phyloP scores from a whole-genome alignment of 768 basidiomycete species.

The Phlebiopsis gigantea region DNA sequence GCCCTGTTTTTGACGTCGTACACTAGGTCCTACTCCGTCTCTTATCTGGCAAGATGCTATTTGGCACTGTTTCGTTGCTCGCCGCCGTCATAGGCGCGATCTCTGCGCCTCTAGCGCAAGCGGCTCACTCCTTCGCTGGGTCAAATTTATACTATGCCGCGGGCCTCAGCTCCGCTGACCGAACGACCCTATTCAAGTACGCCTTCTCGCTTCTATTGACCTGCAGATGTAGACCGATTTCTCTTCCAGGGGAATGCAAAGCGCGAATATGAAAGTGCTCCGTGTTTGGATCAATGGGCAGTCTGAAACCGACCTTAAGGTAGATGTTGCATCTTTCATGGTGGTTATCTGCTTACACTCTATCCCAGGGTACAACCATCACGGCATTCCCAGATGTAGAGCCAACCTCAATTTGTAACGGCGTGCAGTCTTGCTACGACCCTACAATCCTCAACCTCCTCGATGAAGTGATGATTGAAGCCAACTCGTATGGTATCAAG shows the following conservation, averaged over 20 bases:
- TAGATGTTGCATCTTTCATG: background rate
- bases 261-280: conserved; percentile 21
- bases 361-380: conserved; percentile 21
- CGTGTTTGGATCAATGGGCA: conserved; percentile 23
- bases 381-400: conserved; percentile 29
- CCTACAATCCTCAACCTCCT: conserved; percentile 31
- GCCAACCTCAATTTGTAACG: conserved; percentile 27
- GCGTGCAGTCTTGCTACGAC: conserved; percentile 25
- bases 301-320: conserved; percentile 15
- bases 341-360: background rate
- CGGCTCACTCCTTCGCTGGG: conserved; percentile 19
- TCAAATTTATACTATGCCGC: conserved; percentile 24
- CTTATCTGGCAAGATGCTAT: background rate
- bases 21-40: background rate
- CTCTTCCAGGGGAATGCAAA: conserved; percentile 16
- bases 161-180: conserved; percentile 14
- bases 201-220: background rate
- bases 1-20: background rate
- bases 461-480: conserved; percentile 36
- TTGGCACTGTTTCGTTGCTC: background rate
- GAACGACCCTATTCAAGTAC: conserved; percentile 17
- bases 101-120: background rate
- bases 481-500: conserved; percentile 29
- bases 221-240: background rate
- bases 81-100: background rate